These are phyloP conservation scores for Myxozyma lipomycoides DNA, from an alignment of 805 yeast species.

Conservation along the genomic window DNA sequence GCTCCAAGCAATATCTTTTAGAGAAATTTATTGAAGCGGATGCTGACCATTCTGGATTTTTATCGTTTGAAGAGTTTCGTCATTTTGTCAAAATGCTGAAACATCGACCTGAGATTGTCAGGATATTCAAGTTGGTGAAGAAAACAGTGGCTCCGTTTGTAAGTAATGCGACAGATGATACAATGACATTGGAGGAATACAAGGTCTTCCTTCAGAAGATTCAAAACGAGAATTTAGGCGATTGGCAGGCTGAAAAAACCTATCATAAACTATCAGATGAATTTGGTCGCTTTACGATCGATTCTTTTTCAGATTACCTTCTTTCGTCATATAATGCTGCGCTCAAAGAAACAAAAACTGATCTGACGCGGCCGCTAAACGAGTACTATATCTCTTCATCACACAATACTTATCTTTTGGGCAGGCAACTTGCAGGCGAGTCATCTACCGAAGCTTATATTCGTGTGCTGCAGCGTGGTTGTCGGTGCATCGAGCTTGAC, in stretches of 20 bases:
- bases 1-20: constrained; percentile 51
- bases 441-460: constrained; percentile 89
- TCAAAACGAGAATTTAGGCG: constrained; percentile 47
- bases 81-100: constrained; percentile 66
- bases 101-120: constrained; percentile 55
- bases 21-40: constrained; percentile 55
- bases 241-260: constrained; percentile 35
- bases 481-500: constrained; percentile 92
- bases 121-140: constrained; percentile 45
- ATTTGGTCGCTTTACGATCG: constrained; percentile 27
- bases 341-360: constrained; percentile 33
- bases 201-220: constrained; percentile 43
- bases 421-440: constrained; percentile 81
- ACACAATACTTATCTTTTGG: constrained; percentile 87
- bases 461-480: constrained; percentile 82
- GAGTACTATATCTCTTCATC: constrained; percentile 90
- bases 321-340: constrained; percentile 35
- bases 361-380: constrained; percentile 62
- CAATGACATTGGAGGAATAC: constrained; percentile 17
- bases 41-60: constrained; percentile 44
- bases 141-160: constrained; percentile 27
- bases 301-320: constrained; percentile 42
- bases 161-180: constrained; percentile 15
- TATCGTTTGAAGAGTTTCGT: constrained; percentile 72
- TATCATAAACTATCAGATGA: constrained; percentile 41